Evolutionary conservation across 1,284 basidiomycete species (phyloP).

Genomic region (Stygiomarasmius scandens): DNA sequence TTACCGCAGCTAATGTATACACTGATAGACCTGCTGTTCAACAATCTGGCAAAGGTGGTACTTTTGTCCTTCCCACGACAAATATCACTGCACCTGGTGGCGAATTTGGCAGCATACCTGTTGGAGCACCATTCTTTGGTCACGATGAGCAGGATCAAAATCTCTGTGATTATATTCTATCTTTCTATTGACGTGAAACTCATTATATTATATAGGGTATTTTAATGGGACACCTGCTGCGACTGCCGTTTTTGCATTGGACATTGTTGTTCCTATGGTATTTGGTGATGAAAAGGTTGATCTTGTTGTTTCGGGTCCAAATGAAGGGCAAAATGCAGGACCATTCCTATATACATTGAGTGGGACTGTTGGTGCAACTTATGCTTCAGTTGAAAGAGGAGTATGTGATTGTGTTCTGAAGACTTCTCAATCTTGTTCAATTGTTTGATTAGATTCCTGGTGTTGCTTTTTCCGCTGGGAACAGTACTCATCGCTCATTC

Average conservation of each 20-base stretch:
- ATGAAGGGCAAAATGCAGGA: constrained; percentile 14
- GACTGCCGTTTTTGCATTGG: constrained; percentile 13
- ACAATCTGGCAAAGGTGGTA: constrained; percentile 16
- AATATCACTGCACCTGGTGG: constrained; percentile 18
- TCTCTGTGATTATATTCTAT: constrained; percentile 7
- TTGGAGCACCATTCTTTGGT: constrained; percentile 17
- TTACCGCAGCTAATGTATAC: not conserved
- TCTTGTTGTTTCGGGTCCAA: constrained; percentile 16
- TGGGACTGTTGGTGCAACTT: constrained; percentile 16
- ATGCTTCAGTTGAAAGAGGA: constrained; percentile 14
- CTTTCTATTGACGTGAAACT: not conserved
- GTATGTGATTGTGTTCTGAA: not conserved
- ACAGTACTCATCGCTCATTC: constrained; percentile 16
- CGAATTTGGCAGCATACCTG: constrained; percentile 15
- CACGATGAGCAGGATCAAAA: constrained; percentile 13
- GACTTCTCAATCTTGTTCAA: not conserved
- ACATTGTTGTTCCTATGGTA: constrained; percentile 12
- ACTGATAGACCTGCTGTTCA: constrained; percentile 15
- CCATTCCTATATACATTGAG: constrained; percentile 16
- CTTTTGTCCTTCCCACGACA: constrained; percentile 14
- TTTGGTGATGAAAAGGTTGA: constrained; percentile 10
- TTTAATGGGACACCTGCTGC: constrained; percentile 18
- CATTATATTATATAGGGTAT: constrained; percentile 9
- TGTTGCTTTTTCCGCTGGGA: constrained; percentile 14
- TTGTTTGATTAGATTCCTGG: constrained; percentile 10